Base-by-base conservation (phyloP, 2,329 filamentous ascomycete species). In the Hypocrella siamensis region DNA sequence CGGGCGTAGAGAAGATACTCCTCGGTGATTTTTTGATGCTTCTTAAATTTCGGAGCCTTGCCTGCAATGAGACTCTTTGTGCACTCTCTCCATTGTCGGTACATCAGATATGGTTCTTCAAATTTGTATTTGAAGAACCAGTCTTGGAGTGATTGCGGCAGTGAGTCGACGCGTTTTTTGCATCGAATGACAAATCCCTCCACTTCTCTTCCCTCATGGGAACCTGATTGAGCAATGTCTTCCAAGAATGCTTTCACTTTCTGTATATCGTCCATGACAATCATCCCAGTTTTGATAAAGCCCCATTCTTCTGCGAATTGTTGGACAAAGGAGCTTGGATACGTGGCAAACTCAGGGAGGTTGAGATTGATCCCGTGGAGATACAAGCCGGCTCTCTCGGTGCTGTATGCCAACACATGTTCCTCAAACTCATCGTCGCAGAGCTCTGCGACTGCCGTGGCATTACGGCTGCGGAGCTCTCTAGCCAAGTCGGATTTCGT, bases 41-140 rank as follows among this genome's bases (percentile, higher is more conserved):
- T 96, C 60, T 75, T 86, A 60, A 71, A 80, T 41, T 68, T 79
- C 9, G 86, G 83, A 25, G 71, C 58, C 43, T 72, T 79, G 11
- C 79, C 79, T 2, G 67, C 48, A 42, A 98, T 94, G 35, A 96
- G 57, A 5, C 82, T 70, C 53, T 93, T 96, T 26, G 90, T 98
- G 51, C 82, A 93, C 58, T 98, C 90, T 39, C 90, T 77, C 90
- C 90, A 98, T 59, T 98, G 90, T 17, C 90, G 76, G 57, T 96
- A 98, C 84, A 98, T 92, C 38, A 98, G 62, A 51, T 98, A 98
- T 1, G 90, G 90, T 58, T 98, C 90, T 49, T 98, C 90, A 38
- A 98, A 98, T 60, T 98, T 98, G 70, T 86, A 98, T 57, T 98
- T 98, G 75, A 98, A 98, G 57, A 98, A 98, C 90, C 90, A 98